These are phyloP conservation scores for Gliomastix tumulicola DNA, from an alignment of 2,329 filamentous ascomycete species.

Conservation along the genomic window DNA sequence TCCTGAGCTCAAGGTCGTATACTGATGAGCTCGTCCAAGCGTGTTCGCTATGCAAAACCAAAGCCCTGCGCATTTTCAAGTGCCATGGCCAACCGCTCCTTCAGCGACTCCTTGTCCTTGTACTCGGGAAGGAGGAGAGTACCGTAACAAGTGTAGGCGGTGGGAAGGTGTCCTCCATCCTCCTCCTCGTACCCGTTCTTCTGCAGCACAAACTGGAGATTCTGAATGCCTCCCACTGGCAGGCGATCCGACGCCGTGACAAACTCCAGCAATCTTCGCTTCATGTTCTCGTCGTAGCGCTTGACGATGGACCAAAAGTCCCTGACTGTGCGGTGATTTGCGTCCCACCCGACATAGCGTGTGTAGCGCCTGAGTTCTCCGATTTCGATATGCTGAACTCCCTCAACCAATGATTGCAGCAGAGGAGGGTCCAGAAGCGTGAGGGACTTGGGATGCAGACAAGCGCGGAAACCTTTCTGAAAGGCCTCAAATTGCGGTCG, in stretches of 20 bases:
- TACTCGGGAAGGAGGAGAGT: constrained; percentile 84
- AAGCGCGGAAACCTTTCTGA: constrained; percentile 69
- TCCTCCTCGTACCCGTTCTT: constrained; percentile 60
- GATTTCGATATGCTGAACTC: constrained; percentile 74
- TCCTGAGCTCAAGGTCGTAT: too few species aligned
- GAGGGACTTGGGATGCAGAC: constrained; percentile 64
- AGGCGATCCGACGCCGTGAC: constrained; percentile 90
- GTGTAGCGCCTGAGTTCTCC: constrained; percentile 62
- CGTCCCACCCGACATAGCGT: constrained; percentile 76
- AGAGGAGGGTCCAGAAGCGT: constrained; percentile 63
- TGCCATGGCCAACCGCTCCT: constrained; percentile 73
- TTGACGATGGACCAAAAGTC: constrained; percentile 83
- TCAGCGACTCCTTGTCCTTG: constrained; percentile 59
- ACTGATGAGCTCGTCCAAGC: too few species aligned
- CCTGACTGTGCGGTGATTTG: constrained; percentile 59
- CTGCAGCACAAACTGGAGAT: constrained; percentile 78
- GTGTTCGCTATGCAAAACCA: constrained; percentile 72
- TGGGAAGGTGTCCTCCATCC: constrained; percentile 59
- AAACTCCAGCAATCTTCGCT: constrained; percentile 77
- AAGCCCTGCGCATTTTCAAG: constrained; percentile 86
- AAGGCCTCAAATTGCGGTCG: constrained; percentile 75
- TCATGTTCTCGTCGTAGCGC: constrained; percentile 59
- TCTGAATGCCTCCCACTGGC: constrained; percentile 77
- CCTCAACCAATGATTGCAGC: constrained; percentile 76
- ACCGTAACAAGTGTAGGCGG: constrained; percentile 89